Evolutionary conservation across 176 grass and related monocot species (phyloP), one percentile per base, ranked within the genome.

Genomic region (Leersia perrieri): DNA sequence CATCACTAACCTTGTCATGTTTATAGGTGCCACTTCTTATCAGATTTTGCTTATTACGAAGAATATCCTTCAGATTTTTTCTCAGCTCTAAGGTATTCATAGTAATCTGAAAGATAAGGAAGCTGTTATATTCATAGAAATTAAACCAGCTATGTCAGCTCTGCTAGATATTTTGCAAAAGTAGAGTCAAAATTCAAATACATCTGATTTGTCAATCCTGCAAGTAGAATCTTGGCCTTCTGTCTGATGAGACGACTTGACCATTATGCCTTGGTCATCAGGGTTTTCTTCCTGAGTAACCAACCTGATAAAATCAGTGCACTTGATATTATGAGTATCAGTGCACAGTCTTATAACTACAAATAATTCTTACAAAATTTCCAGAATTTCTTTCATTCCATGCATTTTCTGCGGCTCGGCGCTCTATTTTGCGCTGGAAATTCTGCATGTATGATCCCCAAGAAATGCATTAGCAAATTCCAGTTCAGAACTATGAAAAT

Each of bases 21-120:
- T 64, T 80, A 38, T 30, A 80, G 35, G 51, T 36, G 76, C 74
- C 89, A 75, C 6, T 62, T 74, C 61, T 86, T 14, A 86, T 30
- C 29, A 76, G 30, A 39, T 94, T 79, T 74, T 86, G 74, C 73
- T 94, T 88, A 5, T 85, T 72, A 23, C 31, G 35, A 60, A 94
- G 68, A 77, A 15, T 35, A 44, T 88, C 85, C 30, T 86, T 91
- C 13, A 94, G 30, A 9, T 36, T 75, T 33, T 0, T 29, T 45
- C 15, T 73, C 11, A 94, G 31, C 65, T 94, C 85, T 0, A 51
- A 71, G 20, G 85, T 86, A 76, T 91, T 94, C 27, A 40, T 58
- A 13, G 63, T 77, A 20, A 86, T 57, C 88, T 94, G 60, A 8
- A 26, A n/a, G 31, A 85, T 1, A 63, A 0, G n/a, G 18, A 66